These are phyloP conservation scores for Nakazawaea wyomingensis DNA, from an alignment of 805 yeast species.

Conservation along the genomic window DNA sequence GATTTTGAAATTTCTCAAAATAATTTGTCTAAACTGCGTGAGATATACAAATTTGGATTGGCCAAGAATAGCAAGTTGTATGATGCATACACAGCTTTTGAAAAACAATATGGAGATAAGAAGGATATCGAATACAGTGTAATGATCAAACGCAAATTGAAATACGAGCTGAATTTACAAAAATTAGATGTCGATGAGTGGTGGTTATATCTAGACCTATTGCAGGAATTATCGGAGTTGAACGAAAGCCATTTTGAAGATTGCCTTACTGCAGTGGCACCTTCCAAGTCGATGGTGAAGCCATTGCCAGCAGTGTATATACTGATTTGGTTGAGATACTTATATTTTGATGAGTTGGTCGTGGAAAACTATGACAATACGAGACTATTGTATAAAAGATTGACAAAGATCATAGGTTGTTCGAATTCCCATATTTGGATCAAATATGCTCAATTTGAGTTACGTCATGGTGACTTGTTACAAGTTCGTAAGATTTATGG, in stretches of 20 bases:
- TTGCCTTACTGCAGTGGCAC: too few relatives aligned
- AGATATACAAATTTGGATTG: slow-evolving; percentile 49
- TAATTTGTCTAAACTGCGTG: slow-evolving; percentile 60
- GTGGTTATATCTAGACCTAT: slow-evolving; percentile 67
- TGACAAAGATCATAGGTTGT: slow-evolving; percentile 25
- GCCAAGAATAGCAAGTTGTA: slow-evolving; percentile 35
- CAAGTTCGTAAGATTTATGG: slow-evolving; percentile 70
- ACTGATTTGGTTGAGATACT: slow-evolving; percentile 63
- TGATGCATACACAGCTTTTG: slow-evolving; percentile 48
- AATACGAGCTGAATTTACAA: slow-evolving; percentile 45
- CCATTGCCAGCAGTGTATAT: slow-evolving; percentile 46
- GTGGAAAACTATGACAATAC: slow-evolving; percentile 39
- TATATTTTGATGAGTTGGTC: slow-evolving; percentile 55
- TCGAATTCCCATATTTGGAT: slow-evolving; percentile 62
- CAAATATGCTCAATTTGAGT: slow-evolving; percentile 62
- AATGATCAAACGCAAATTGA: slow-evolving; percentile 45
- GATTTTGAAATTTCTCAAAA: slow-evolving; percentile 59
- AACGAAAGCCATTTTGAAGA: slow-evolving; percentile 34
- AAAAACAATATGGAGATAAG: slow-evolving; percentile 56
- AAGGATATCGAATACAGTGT: slow-evolving; percentile 50
- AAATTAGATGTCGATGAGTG: slow-evolving; percentile 66
- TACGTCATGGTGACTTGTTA: slow-evolving; percentile 49
- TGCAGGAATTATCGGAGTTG: slow-evolving; percentile 32
- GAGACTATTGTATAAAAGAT: slow-evolving; percentile 43
- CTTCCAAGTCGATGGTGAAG: too few relatives aligned